phyloP scores from a whole-genome alignment of 345 rosid species.

The Rubroshorea leprosula region DNA sequence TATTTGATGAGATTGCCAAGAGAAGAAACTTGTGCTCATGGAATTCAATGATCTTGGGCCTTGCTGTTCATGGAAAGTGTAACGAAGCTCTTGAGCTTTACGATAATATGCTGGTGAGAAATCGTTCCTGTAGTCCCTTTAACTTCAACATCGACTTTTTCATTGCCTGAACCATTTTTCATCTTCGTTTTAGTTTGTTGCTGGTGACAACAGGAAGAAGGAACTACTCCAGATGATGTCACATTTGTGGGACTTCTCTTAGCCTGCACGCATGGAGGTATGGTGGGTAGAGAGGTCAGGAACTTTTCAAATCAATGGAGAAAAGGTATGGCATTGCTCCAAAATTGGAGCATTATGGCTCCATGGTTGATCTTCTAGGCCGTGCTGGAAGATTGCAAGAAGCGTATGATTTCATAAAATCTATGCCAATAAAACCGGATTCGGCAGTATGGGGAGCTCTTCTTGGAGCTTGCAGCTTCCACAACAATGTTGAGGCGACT shows the following conservation, averaged over 20 bases:
- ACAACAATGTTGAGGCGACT: constrained; percentile 52
- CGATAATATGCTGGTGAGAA: constrained; percentile 58
- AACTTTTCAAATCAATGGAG: constrained; percentile 55
- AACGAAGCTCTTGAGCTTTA: constrained; percentile 50
- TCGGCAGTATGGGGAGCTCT: constrained; percentile 79
- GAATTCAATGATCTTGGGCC: constrained; percentile 79
- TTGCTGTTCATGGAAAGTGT: constrained; percentile 68
- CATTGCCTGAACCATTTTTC: neutral
- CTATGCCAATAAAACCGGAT: constrained; percentile 77
- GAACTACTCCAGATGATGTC: constrained; percentile 56
- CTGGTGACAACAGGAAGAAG: constrained; percentile 32
- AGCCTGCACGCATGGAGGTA: constrained; percentile 83
- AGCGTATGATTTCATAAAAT: constrained; percentile 50
- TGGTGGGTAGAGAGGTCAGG: constrained; percentile 43
- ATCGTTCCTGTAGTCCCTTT: neutral
- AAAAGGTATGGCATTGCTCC: constrained; percentile 34
- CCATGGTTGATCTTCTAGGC: constrained; percentile 83
- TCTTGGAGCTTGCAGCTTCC: constrained; percentile 77
- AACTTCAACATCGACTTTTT: neutral
- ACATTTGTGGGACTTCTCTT: constrained; percentile 73
- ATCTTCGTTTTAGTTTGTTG: neutral
- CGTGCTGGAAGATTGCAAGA: constrained; percentile 67
- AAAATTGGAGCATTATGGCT: constrained; percentile 75
- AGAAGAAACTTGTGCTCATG: constrained; percentile 66
- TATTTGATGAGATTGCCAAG: constrained; percentile 56